A percentile compares a stretch with the other conserved stretches of the same genome.
phyloP scores from a whole-genome alignment of 2,329 filamentous ascomycete genomes.

The Colletotrichum lini region DNA sequence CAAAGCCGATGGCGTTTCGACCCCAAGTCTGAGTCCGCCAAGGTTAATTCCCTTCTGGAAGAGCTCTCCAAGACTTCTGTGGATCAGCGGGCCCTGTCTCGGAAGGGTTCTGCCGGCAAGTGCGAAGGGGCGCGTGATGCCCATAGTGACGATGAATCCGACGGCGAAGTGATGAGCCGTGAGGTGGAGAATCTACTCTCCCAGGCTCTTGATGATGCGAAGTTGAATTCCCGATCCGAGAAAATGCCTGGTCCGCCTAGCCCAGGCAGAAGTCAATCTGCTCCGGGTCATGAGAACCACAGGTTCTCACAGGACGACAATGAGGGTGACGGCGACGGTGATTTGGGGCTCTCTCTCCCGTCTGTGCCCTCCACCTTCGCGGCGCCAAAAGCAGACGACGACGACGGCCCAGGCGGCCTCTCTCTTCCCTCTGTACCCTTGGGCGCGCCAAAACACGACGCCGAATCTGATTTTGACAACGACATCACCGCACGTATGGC shows the following conservation, averaged over 20 bases:
- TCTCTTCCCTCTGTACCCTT: slow-evolving; percentile 64
- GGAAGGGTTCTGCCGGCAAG: background rate
- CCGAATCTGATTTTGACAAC: slow-evolving; percentile 54
- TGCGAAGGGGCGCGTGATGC: slow-evolving; percentile 24
- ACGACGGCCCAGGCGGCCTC: slow-evolving; percentile 46
- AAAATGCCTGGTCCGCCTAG: slow-evolving; percentile 15
- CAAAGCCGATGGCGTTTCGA: slow-evolving; percentile 48
- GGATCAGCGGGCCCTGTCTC: slow-evolving; percentile 2
- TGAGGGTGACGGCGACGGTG: slow-evolving; percentile 39
- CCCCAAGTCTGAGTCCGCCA: slow-evolving; percentile 48
- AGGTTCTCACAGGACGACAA: slow-evolving; percentile 24
- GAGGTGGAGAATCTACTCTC: slow-evolving; percentile 62
- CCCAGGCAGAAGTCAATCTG: background rate
- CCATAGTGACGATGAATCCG: slow-evolving; percentile 60
- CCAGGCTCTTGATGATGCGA: slow-evolving; percentile 62
- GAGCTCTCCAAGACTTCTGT: slow-evolving; percentile 48
- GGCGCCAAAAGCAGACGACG: slow-evolving; percentile 43
- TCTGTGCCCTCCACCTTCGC: slow-evolving; percentile 56
- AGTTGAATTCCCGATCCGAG: slow-evolving; percentile 48
- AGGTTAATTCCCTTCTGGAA: slow-evolving; percentile 56
- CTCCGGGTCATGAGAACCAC: background rate
- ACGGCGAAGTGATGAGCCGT: slow-evolving; percentile 63
- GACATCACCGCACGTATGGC: slow-evolving; percentile 68
- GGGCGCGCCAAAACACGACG: slow-evolving; percentile 53
- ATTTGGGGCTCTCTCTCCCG: slow-evolving; percentile 51